Base-by-base conservation (phyloP, 495 filamentous ascomycete genomes). In the Thermothielavioides terrestris region DNA sequence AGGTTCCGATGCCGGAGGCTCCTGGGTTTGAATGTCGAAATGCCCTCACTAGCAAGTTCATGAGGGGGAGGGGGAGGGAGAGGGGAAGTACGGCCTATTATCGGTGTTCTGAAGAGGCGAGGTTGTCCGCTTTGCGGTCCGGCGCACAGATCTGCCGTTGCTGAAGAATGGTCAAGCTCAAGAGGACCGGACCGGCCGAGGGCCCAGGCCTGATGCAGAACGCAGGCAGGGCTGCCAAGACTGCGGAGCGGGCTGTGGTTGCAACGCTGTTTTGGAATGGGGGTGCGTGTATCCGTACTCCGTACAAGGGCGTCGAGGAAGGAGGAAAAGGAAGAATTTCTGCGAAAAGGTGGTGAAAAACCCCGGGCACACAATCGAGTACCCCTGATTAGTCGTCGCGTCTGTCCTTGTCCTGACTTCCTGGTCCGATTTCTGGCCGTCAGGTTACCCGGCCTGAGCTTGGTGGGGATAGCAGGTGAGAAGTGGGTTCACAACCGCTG, bases 11-110 rank as follows among this genome's bases (percentile, higher is more conserved):
- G 58, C 57, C 53, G 54, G 50, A 46, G 40, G 59, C 30, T 41
- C 36, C 35, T 38, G 23, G 26, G 38, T 50, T 36, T 39, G 40
- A 28, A 49, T 32, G 42, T 39, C 41, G 46, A 23, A 52, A 46
- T 43, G 31, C 51, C 64, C 58, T 69, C 56, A 69, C 52, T 69
- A 69, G 53, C 66, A 53, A 59, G 60, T 37, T 68, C 66, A 69
- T 69, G 51, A 56, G 59, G 21, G 20, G 47, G 46, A 23, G 49
- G 43, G 21, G 37, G 31, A 6, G 41, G 42, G n/a, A n/a, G n/a
- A n/a, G n/a, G n/a, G n/a, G n/a, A n/a, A 27, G 35, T 20, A 15
- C n/a, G 47, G 25, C n/a, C 43, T 47, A 44, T 49, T 53, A 50
- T 31, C 22, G 3, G 46, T 28, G 21, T 27, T 40, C 25, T 8